Percentiles rank a stretch among this genome's conserved stretches.
Conservation (phyloP, 139 green algal genomes). For the Gonium pectorale region DNA sequence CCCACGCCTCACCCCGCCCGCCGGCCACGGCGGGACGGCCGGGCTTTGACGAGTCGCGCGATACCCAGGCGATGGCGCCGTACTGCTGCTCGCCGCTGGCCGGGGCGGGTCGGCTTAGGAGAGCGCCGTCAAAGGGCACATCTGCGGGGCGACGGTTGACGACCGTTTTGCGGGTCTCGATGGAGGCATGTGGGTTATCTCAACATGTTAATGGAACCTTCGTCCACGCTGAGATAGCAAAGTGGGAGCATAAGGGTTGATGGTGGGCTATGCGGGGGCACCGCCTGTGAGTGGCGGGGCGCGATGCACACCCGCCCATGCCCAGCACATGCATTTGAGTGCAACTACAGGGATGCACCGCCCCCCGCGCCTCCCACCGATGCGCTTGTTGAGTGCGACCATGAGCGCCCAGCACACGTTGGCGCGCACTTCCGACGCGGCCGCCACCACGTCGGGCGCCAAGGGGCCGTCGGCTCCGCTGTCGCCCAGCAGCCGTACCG, state of each 20-base stretch:
- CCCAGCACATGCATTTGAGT: too few species aligned
- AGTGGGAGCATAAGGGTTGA: too few species aligned
- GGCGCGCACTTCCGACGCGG: background rate
- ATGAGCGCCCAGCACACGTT: conserved; percentile 40
- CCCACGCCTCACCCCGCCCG: conserved; percentile 32
- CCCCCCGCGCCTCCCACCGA: background rate
- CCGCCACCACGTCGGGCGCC: conserved; percentile 15
- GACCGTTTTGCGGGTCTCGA: too few species aligned
- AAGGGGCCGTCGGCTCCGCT: background rate
- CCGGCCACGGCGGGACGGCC: conserved; percentile 8
- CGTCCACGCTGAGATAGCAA: too few species aligned
- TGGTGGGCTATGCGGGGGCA: too few species aligned
- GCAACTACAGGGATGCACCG: too few species aligned
- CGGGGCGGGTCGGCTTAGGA: conserved; percentile 2
- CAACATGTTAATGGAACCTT: too few species aligned
- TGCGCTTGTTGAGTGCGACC: conserved; percentile 23
- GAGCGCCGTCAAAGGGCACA: conserved; percentile 33
- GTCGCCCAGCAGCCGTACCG: background rate
- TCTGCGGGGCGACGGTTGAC: background rate
- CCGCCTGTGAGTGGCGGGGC: too few species aligned
- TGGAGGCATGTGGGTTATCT: too few species aligned
- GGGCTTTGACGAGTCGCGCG: conserved; percentile 38
- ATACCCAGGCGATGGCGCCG: conserved; percentile 26
- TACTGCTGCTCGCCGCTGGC: background rate
- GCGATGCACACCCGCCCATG: too few species aligned